Percentiles rank a stretch among this genome's conserved stretches.
Conservation (phyloP, 805 yeast species). For the Ogataea paradorogensis region DNA sequence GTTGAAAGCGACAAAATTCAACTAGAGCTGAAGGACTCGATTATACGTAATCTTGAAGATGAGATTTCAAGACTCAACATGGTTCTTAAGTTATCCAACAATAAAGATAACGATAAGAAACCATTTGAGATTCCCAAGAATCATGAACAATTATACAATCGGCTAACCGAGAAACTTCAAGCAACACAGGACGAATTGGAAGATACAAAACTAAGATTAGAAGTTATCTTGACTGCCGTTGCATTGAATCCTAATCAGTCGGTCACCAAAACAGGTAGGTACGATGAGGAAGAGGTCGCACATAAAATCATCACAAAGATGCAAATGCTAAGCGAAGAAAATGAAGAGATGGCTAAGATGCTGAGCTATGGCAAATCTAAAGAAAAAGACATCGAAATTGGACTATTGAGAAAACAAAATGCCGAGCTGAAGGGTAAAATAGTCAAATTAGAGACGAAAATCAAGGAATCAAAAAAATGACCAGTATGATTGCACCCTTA, state of each 20-base stretch:
- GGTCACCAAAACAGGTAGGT: slow-evolving; percentile 53
- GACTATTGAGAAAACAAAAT: slow-evolving; percentile 52
- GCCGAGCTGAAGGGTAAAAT: slow-evolving; percentile 41
- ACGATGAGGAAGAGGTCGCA: slow-evolving; percentile 71
- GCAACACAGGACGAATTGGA: slow-evolving; percentile 45
- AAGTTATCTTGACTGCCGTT: slow-evolving; percentile 56
- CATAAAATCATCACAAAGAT: slow-evolving; percentile 67
- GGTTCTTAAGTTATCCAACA: slow-evolving; percentile 43
- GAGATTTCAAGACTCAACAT: slow-evolving; percentile 41
- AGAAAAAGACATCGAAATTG: slow-evolving; percentile 66
- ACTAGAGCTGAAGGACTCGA: slow-evolving; percentile 52
- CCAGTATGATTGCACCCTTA: neutral
- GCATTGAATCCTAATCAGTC: slow-evolving; percentile 47
- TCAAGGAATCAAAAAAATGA: slow-evolving; percentile 20
- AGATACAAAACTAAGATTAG: slow-evolving; percentile 62
- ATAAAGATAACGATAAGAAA: slow-evolving; percentile 11
- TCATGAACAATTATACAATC: slow-evolving; percentile 32
- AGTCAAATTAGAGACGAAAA: slow-evolving; percentile 27
- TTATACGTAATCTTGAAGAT: slow-evolving; percentile 43
- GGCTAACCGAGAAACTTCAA: slow-evolving; percentile 28
- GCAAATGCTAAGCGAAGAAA: slow-evolving; percentile 61
- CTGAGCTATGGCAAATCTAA: slow-evolving; percentile 73
- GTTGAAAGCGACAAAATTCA: slow-evolving; percentile 45
- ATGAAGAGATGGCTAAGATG: slow-evolving; percentile 66
- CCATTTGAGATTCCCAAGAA: slow-evolving; percentile 33